These are phyloP conservation scores for Lophiostoma macrostomum DNA, from an alignment of 495 filamentous ascomycete genomes.

Conservation along the genomic window DNA sequence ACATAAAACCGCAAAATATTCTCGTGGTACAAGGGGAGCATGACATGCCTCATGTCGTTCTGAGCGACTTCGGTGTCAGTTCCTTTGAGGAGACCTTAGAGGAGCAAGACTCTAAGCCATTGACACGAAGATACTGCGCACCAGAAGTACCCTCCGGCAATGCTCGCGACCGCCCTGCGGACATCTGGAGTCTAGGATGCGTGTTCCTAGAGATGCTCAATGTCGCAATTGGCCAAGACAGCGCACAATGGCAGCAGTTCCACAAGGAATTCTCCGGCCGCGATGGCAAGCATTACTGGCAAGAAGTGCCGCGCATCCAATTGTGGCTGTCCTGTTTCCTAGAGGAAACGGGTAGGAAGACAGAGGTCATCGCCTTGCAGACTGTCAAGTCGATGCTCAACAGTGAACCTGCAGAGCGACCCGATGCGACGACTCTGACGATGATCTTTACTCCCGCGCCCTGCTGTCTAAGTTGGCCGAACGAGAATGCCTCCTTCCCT, in stretches of 20 bases:
- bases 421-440: constrained; percentile 20
- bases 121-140: constrained; percentile 32
- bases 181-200: constrained; percentile 34
- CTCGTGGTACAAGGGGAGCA: constrained; percentile 27
- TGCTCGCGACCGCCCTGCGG: constrained; percentile 23
- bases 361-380: constrained; percentile 2
- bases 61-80: constrained; percentile 35
- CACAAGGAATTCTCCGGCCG: constrained; percentile 19
- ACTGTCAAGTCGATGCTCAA: constrained; percentile 28
- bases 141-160: constrained; percentile 22
- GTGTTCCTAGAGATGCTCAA: constrained; percentile 34
- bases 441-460: constrained; percentile 27
- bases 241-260: constrained; percentile 18
- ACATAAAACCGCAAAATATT: constrained; percentile 38
- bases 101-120: not conserved
- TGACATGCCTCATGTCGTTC: constrained; percentile 19
- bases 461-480: constrained; percentile 31
- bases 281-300: constrained; percentile 28
- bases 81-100: not conserved
- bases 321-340: constrained; percentile 17
- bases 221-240: constrained; percentile 5
- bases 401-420: constrained; percentile 15
- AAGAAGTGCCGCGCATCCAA: constrained; percentile 20
- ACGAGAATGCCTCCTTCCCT: constrained; percentile 23
- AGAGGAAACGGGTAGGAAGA: not conserved